Evolutionary conservation across 495 filamentous ascomycete genomes (phyloP).

Genomic region (Hyaloscypha hepaticicola): DNA sequence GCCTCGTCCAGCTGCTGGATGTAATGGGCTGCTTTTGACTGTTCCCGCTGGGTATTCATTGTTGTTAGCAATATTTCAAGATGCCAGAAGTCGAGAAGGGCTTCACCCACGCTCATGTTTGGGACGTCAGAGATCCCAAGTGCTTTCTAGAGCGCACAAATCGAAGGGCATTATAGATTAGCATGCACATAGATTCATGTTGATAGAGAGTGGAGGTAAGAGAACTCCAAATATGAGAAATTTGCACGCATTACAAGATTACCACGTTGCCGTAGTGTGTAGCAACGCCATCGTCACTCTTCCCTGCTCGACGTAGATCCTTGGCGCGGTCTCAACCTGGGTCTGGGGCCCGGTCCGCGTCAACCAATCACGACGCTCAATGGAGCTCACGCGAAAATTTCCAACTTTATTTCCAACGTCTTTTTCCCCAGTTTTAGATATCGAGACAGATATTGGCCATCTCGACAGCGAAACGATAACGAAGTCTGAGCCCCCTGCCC

Average conservation of each 20-base stretch:
- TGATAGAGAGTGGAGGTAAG: not conserved
- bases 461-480: not conserved
- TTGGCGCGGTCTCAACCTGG: not conserved
- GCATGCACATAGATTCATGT: constrained; percentile 5
- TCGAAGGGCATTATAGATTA: constrained; percentile 13
- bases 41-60: constrained; percentile 24
- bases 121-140: constrained; percentile 9
- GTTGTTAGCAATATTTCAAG: not conserved
- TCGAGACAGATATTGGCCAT: not conserved
- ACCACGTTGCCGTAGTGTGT: not conserved
- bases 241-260: not conserved
- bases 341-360: not conserved
- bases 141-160: not conserved
- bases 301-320: not conserved
- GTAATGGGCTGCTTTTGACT: constrained; percentile 77
- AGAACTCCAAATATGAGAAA: not conserved
- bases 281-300: not conserved
- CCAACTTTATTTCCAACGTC: not conserved
- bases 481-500: not conserved
- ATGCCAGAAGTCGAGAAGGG: not conserved
- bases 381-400: not conserved
- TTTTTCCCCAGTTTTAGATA: not conserved
- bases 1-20: constrained; percentile 77
- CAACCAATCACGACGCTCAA: not conserved
- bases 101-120: constrained; percentile 28